phyloP scores from a whole-genome alignment of 2,329 filamentous ascomycete genomes.

The Arachnomyces sp. region DNA sequence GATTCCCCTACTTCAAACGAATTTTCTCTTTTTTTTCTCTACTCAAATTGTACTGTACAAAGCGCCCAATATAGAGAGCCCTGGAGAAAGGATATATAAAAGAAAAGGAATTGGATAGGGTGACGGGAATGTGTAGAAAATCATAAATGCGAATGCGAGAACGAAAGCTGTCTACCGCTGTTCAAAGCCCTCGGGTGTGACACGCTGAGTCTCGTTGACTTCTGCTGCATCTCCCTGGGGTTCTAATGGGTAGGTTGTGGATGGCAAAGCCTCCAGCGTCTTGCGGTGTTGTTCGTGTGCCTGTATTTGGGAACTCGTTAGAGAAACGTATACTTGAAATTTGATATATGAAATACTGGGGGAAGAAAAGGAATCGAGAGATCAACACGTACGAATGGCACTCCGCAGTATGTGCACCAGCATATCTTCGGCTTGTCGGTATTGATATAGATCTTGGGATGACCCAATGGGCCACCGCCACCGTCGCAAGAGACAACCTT shows the following conservation, averaged over 20 bases:
- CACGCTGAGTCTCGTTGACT: conserved; percentile 49
- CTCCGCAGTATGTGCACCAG: conserved; percentile 83
- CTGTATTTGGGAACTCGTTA: conserved; percentile 39
- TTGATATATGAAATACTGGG: conserved; percentile 2
- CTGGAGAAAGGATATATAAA: background rate
- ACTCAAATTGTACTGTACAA: no score
- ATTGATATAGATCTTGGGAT: conserved; percentile 95
- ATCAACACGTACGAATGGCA: conserved; percentile 69
- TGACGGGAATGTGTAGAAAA: background rate
- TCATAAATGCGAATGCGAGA: conserved; percentile 27
- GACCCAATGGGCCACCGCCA: conserved; percentile 79
- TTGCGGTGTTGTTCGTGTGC: conserved; percentile 82
- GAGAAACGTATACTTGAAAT: background rate
- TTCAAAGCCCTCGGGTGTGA: conserved; percentile 51
- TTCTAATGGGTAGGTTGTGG: conserved; percentile 71
- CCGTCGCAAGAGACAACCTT: conserved; percentile 81
- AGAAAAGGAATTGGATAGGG: background rate
- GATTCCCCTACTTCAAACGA: no score
- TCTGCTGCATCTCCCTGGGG: conserved; percentile 52
- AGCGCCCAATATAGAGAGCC: no score
- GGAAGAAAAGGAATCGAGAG: background rate
- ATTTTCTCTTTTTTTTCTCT: no score
- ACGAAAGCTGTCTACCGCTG: conserved; percentile 44
- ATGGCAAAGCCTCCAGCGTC: conserved; percentile 71
- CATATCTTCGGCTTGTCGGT: conserved; percentile 92